A percentile compares a stretch with the other conserved stretches of the same genome.
Evolutionary conservation across 75 land plant genomes (phyloP).

Genomic region (Cupressus sempervirens): DNA sequence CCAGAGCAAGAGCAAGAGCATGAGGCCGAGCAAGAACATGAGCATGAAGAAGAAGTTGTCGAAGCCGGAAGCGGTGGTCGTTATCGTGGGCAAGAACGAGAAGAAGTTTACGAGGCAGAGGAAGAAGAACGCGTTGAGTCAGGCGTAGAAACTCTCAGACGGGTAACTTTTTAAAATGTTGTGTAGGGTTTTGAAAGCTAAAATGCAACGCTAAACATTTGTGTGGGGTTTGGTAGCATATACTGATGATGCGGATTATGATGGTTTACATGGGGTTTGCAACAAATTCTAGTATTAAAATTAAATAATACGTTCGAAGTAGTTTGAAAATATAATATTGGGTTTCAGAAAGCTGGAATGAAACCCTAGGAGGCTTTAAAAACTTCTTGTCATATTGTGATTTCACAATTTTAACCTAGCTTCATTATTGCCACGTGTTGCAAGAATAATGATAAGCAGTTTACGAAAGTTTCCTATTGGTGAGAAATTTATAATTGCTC

Average conservation of each 20-base stretch:
- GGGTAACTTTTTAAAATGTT: conserved; percentile 26
- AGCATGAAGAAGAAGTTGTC: conserved; percentile 14
- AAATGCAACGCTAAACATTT: not conserved
- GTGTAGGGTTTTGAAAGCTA: not conserved
- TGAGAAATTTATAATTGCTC: too few relatives aligned
- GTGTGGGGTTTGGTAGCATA: not conserved
- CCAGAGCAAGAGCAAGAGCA: conserved; percentile 13
- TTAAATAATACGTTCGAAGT: not conserved
- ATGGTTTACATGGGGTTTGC: not conserved
- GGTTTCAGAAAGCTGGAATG: not conserved
- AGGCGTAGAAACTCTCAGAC: conserved; percentile 51
- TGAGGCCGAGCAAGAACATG: conserved; percentile 19
- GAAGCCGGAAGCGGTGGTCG: not conserved
- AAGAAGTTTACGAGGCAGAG: not conserved
- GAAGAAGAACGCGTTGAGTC: conserved; percentile 26
- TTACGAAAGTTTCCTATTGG: too few relatives aligned
- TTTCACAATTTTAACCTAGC: too few relatives aligned
- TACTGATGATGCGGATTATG: not conserved
- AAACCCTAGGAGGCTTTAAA: not conserved
- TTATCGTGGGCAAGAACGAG: not conserved
- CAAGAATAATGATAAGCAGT: too few relatives aligned
- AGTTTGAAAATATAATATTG: not conserved
- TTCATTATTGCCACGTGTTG: too few relatives aligned
- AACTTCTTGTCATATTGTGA: not conserved
- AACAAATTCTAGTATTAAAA: not conserved